Evolutionary conservation across 768 basidiomycete genomes (phyloP).

Genomic region (Mycena indigotica): DNA sequence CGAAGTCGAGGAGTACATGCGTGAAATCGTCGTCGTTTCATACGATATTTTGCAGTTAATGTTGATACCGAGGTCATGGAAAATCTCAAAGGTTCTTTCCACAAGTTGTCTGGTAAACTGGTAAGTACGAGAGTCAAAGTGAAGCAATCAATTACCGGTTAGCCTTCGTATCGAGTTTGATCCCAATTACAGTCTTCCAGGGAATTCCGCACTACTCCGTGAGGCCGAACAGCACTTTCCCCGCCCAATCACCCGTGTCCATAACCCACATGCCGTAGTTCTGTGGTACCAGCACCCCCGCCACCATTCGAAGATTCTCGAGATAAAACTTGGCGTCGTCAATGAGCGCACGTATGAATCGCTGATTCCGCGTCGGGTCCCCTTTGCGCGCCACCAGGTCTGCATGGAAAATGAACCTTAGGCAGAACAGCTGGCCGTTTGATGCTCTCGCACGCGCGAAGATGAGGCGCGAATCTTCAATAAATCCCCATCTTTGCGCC

Average conservation of each 20-base stretch:
- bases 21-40: too few relatives aligned
- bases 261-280: constrained; percentile 12
- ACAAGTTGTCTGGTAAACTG: not conserved
- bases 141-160: constrained; percentile 6
- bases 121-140: too few relatives aligned
- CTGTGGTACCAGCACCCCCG: not conserved
- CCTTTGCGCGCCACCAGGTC: too few relatives aligned
- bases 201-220: constrained; percentile 2
- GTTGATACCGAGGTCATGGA: constrained; percentile 8
- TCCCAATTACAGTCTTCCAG: not conserved
- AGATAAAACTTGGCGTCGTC: constrained; percentile 1
- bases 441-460: not conserved
- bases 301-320: not conserved
- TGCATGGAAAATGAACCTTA: not conserved
- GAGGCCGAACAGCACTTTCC: constrained; percentile 5
- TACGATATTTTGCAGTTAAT: too few relatives aligned
- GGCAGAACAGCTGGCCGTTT: not conserved
- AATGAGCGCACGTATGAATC: not conserved
- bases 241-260: constrained; percentile 11
- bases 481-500: not conserved
- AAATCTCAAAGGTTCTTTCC: not conserved
- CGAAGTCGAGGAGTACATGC: too few relatives aligned
- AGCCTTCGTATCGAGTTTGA: not conserved
- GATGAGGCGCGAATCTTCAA: not conserved
- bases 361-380: not conserved